A percentile compares a stretch with the other conserved stretches of the same genome.
Evolutionary conservation across 495 filamentous ascomycete species (phyloP).

Genomic region (Amphirosellinia nigrospora): DNA sequence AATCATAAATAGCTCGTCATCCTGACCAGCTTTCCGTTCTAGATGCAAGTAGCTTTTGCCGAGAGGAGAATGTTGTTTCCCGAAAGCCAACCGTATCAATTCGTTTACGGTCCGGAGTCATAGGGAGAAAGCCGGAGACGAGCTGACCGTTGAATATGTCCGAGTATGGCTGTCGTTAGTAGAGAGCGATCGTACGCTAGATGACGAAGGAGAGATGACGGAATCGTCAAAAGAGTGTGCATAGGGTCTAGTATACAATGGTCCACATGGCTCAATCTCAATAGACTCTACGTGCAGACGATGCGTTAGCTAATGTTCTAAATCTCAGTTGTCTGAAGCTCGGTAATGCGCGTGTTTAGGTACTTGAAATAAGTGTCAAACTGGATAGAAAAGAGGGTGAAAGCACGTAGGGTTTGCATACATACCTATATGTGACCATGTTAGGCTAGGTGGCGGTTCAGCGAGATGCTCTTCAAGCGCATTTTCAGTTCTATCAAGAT

Average conservation of each 20-base stretch:
- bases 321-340: background rate
- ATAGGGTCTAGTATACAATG: conserved; percentile 3
- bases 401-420: background rate
- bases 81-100: conserved; percentile 21
- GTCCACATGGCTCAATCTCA: conserved; percentile 25
- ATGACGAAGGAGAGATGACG: conserved; percentile 21
- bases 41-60: conserved; percentile 18
- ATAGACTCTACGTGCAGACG: conserved; percentile 15
- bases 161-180: conserved; percentile 10
- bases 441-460: conserved; percentile 17
- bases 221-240: conserved; percentile 12
- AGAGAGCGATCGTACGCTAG: conserved; percentile 19
- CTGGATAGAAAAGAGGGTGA: background rate
- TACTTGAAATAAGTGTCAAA: background rate
- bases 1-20: background rate
- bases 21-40: conserved; percentile 20
- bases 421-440: conserved; percentile 29
- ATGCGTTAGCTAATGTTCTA: background rate
- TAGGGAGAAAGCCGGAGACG: conserved; percentile 16
- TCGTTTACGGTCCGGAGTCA: conserved; percentile 25
- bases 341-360: background rate
- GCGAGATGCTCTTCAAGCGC: conserved; percentile 23
- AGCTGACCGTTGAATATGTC: conserved; percentile 23
- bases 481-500: conserved; percentile 10
- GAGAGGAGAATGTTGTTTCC: conserved; percentile 28